Base-by-base conservation (phyloP, 306 rosid genomes). In the Pueraria montana region DNA sequence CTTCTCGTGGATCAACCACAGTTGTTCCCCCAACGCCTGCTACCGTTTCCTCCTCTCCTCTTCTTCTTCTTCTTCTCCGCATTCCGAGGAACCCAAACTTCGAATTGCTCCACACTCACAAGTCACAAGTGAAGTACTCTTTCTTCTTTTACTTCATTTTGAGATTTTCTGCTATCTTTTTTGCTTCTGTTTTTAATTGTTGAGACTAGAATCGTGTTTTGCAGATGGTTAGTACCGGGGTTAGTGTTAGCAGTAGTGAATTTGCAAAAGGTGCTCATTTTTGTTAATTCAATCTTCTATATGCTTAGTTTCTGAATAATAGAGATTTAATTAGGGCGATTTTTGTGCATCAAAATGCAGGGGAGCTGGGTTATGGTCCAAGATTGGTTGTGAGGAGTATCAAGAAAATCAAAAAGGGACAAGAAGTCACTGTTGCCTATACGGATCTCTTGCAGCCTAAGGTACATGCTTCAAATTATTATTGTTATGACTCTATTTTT, bases 1-100 rank as follows among this genome's bases (percentile, higher is more conserved):
- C 59, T 94, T 91, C 83, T 86, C 87, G 70, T 94, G 92, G 94
- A 94, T 94, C 88, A 94, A 92, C 77, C 98, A 94, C 45, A 91
- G 91, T 69, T 94, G 97, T 79, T 94, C 98, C 11, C 98, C 98
- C 21, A 94, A 91, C 36, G 90, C 93, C 0, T 89, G 85, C 73
- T 92, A 91, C 77, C 80, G 90, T 13, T 86, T 91, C 68, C 20
- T 43, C 5, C 61, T 83, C 59, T 59, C 89, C 56, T 52, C 65
- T 20, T 55, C 45, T 34, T 61, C 69, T n/a, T n/a, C n/a, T n/a
- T n/a, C n/a, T n/a, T n/a, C n/a, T n/a, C n/a, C 74, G 38, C 42
- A 6, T 7, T 10, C 64, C 3, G 48, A 30, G 0, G 74, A 78
- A 4, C 6, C 65, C 21, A 18, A 67, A 17, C 81, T 79, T 65